Percentiles rank a stretch among this genome's conserved stretches.
Conservation (phyloP, 768 basidiomycete species). For the Ramaria sp. region DNA sequence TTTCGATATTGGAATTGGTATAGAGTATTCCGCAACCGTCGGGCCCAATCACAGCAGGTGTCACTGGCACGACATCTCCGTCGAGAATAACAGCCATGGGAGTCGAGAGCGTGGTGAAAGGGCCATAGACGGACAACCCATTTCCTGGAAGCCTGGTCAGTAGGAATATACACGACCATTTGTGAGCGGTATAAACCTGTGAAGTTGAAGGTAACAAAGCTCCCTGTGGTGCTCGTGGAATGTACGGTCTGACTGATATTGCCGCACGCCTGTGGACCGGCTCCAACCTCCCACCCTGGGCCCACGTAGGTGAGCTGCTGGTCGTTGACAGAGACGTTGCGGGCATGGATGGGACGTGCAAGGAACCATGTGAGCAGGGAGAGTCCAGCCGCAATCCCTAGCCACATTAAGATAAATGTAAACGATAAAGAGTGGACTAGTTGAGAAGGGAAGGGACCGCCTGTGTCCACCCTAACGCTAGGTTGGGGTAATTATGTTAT, state of each 20-base stretch:
- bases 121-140: not conserved
- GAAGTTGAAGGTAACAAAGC: not conserved
- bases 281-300: not conserved
- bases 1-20: not conserved
- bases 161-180: not conserved
- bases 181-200: not conserved
- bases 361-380: slow-evolving; percentile 1
- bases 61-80: not conserved
- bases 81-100: slow-evolving; percentile 3
- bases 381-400: slow-evolving; percentile 9
- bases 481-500: not conserved
- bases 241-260: slow-evolving; percentile 1
- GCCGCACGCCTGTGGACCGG: not conserved
- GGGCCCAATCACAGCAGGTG: not conserved
- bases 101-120: not conserved
- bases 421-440: not conserved
- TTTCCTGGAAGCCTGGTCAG: not conserved
- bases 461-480: not conserved
- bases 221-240: slow-evolving; percentile 1
- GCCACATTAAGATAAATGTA: slow-evolving; percentile 4
- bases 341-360: not conserved
- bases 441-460: not conserved
- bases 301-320: not conserved
- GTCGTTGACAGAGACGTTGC: not conserved
- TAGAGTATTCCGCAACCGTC: slow-evolving; percentile 5